Evolutionary conservation across 2,329 filamentous ascomycete species (phyloP).

Genomic region (Epichloe sp.): DNA sequence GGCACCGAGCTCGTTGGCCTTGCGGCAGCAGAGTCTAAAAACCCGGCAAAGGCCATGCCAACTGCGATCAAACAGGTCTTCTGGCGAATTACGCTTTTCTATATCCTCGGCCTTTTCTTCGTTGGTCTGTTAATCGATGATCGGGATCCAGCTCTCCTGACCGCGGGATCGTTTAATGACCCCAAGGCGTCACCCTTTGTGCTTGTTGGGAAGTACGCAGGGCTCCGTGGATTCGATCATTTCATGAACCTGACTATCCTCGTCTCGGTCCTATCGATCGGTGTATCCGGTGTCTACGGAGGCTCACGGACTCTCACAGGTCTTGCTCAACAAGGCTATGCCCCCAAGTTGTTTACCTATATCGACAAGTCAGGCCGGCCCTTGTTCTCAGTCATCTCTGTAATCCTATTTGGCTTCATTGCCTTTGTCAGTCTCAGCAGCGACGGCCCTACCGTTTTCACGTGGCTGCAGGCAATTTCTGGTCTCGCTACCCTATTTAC

Average conservation of each 20-base stretch:
- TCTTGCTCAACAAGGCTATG: conserved; percentile 45
- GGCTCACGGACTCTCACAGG: conserved; percentile 46
- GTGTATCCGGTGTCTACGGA: conserved; percentile 45
- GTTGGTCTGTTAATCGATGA: conserved; percentile 37
- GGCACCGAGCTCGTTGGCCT: conserved; percentile 53
- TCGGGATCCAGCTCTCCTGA: conserved; percentile 28
- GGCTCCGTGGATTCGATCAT: conserved; percentile 36
- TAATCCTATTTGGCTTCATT: conserved; percentile 36
- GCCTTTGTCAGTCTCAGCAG: conserved; percentile 27
- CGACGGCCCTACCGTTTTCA: conserved; percentile 37
- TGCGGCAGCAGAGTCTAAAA: conserved; percentile 39
- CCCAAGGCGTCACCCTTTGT: conserved; percentile 39
- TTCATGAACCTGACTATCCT: conserved; percentile 49
- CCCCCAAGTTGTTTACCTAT: conserved; percentile 42
- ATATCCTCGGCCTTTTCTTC: conserved; percentile 38
- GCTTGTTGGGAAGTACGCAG: conserved; percentile 40
- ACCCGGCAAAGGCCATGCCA: conserved; percentile 61
- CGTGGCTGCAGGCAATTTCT: conserved; percentile 51
- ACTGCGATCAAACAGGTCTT: conserved; percentile 72
- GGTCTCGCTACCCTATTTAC: conserved; percentile 49
- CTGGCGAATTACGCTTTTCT: conserved; percentile 44
- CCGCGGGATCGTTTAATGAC: conserved; percentile 26
- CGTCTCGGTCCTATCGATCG: conserved; percentile 44
- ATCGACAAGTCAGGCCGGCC: conserved; percentile 46
- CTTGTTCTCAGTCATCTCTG: conserved; percentile 32